phyloP scores from a whole-genome alignment of 108 stramenopile genomes.

The Discostella pseudostelligera region DNA sequence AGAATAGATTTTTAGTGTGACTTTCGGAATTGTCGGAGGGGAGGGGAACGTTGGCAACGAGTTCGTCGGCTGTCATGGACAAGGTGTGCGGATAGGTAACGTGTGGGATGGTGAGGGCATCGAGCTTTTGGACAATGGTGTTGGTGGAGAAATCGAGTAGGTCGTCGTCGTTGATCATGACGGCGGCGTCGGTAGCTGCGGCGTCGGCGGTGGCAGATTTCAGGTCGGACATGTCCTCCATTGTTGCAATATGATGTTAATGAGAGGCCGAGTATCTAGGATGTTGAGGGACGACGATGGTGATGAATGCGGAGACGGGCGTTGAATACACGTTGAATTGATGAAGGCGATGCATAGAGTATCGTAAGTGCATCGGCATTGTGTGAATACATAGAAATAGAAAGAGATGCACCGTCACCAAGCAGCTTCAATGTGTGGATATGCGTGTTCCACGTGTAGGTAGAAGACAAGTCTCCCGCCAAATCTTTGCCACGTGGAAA shows the following conservation, averaged over 20 bases:
- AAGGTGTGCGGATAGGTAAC: slow-evolving; percentile 60
- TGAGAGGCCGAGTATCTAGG: too few relatives aligned
- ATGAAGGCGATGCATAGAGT: too few relatives aligned
- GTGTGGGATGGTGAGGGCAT: slow-evolving; percentile 53
- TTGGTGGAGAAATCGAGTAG: slow-evolving; percentile 53
- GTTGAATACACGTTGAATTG: too few relatives aligned
- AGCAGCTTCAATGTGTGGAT: too few relatives aligned
- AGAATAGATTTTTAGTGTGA: slow-evolving; percentile 90
- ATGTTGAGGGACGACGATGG: too few relatives aligned
- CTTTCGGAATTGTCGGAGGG: slow-evolving; percentile 50
- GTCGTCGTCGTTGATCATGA: not conserved
- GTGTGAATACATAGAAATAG: too few relatives aligned
- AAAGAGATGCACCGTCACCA: too few relatives aligned
- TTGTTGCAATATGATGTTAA: not conserved
- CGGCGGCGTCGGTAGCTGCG: slow-evolving; percentile 6
- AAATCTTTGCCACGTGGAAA: too few relatives aligned
- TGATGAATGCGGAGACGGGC: too few relatives aligned
- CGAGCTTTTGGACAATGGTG: slow-evolving; percentile 60
- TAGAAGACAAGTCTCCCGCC: too few relatives aligned
- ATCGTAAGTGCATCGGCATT: too few relatives aligned
- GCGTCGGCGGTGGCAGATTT: slow-evolving; percentile 14
- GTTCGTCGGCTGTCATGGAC: slow-evolving; percentile 75
- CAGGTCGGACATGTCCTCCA: slow-evolving; percentile 36
- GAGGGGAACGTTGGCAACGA: slow-evolving; percentile 73
- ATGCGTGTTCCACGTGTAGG: too few relatives aligned